Conservation (phyloP, 208 protist species). For the Acanthamoeba quina region DNA sequence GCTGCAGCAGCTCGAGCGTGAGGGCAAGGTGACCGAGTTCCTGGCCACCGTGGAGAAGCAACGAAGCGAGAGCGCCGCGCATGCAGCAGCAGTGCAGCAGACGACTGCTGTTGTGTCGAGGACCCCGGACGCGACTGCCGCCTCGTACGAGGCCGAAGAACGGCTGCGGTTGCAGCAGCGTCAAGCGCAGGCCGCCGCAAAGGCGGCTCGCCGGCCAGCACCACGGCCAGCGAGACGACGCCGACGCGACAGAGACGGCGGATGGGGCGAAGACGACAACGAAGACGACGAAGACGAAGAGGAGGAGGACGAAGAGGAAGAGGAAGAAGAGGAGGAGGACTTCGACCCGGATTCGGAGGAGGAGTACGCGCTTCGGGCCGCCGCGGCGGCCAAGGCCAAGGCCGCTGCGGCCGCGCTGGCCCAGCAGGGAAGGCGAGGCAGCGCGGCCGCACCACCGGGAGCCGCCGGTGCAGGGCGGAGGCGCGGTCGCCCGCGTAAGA, state of each 20-base stretch:
- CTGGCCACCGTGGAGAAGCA: background rate
- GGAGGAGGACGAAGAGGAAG: constrained; percentile 5
- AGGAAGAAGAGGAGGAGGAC: constrained; percentile 63
- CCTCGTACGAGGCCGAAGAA: background rate
- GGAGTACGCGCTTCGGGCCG: background rate
- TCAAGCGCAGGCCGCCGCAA: background rate
- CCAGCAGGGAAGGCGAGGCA: background rate
- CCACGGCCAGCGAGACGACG: background rate
- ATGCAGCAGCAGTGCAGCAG: constrained; percentile 5
- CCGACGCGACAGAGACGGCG: constrained; percentile 37
- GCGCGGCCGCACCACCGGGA: background rate
- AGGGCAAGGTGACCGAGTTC: constrained; percentile 30
- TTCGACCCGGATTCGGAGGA: constrained; percentile 25
- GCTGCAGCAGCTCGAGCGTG: constrained; percentile 15
- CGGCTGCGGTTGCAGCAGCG: constrained; percentile 1
- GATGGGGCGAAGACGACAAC: constrained; percentile 52
- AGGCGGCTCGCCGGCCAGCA: background rate
- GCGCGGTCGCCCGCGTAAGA: background rate
- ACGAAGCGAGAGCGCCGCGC: background rate
- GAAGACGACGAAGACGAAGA: constrained; percentile 23
- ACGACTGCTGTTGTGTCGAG: background rate
- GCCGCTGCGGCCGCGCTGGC: background rate
- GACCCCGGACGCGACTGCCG: background rate
- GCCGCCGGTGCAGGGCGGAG: background rate
- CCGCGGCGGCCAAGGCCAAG: constrained; percentile 23